Percentiles rank a stretch among this genome's conserved stretches.
Evolutionary conservation across 1,139 yeast species (phyloP).

Genomic region (Geotrichum europaeum): DNA sequence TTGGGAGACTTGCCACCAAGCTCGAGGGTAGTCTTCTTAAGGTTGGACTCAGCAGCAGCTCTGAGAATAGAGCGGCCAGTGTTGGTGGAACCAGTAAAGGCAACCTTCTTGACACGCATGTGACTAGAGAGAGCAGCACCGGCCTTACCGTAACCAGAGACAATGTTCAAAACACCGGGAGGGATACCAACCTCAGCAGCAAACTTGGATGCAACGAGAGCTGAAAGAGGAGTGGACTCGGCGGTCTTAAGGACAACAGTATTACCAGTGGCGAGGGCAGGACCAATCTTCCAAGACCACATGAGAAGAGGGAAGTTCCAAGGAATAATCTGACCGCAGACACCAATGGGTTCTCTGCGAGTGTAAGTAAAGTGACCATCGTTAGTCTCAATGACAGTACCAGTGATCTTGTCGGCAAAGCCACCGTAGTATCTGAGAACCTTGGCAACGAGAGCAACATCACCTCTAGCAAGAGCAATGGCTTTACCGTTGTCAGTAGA

Average conservation of each 20-base stretch:
- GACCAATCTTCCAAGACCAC: conserved; percentile 83
- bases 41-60: conserved; percentile 55
- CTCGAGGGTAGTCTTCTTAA: conserved; percentile 72
- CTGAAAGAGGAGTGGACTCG: conserved; percentile 78
- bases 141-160: conserved; percentile 72
- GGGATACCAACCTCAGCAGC: conserved; percentile 71
- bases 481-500: conserved; percentile 82
- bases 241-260: conserved; percentile 76
- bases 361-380: conserved; percentile 54
- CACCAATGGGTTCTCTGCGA: conserved; percentile 65
- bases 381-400: conserved; percentile 62
- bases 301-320: conserved; percentile 85
- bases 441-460: conserved; percentile 51
- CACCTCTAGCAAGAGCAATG: conserved; percentile 49
- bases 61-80: conserved; percentile 66
- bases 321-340: conserved; percentile 77
- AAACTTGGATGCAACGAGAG: conserved; percentile 56
- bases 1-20: conserved; percentile 81
- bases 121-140: conserved; percentile 71
- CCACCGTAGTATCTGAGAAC: conserved; percentile 72
- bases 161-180: conserved; percentile 68
- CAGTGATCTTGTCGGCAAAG: conserved; percentile 71
- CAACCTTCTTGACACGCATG: conserved; percentile 65
- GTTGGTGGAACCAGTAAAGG: conserved; percentile 82
- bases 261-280: conserved; percentile 79